Evolutionary conservation across 805 yeast species (phyloP), one percentile per base, ranked within the genome.

Genomic region (Sungouiozyma intestinalis): DNA sequence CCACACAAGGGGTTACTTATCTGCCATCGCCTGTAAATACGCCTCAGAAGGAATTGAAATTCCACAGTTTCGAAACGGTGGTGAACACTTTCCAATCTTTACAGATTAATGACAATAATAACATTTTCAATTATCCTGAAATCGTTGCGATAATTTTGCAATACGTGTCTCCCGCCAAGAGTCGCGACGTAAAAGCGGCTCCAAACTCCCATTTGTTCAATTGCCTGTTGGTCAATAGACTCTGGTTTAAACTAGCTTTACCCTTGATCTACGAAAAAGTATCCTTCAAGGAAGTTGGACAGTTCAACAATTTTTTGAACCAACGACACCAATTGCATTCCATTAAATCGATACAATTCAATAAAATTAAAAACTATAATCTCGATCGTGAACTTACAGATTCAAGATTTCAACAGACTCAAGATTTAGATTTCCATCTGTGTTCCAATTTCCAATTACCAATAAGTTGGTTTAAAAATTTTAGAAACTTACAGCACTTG

Each of bases 351-450:
- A 7, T 16, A 14, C 35, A 33, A 33, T 35, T 17, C 38, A 35
- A 35, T 16, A 35, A 17, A 14, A 15, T 20, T 16, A 7, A 35
- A 11, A n/a, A n/a, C 33, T 15, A 21, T 4, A 2, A 14, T 18
- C 18, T n/a, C 19, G 18, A 36, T 13, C 13, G 8, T 19, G 15
- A 15, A 16, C 14, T 36, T 19, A 16, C 19, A 36, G 16, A 24
- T 24, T 24, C 29, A 24, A 20, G 32, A 7, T 16, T 36, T 21
- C 38, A 20, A 14, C 32, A 27, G 11, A 2, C 54, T 58, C 16
- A 41, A 51, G 4, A 83, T 82, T 65, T 87, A 24, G 95, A 87
- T 58, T 69, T 86, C 51, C 85, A 82, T 62, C 81, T 88, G 54
- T 86, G 95, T 55, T 90, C 95, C 5, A 70, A 69, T 36, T 55